Base-by-base conservation (phyloP, 805 yeast genomes). In the Monosporozyma aquatica region DNA sequence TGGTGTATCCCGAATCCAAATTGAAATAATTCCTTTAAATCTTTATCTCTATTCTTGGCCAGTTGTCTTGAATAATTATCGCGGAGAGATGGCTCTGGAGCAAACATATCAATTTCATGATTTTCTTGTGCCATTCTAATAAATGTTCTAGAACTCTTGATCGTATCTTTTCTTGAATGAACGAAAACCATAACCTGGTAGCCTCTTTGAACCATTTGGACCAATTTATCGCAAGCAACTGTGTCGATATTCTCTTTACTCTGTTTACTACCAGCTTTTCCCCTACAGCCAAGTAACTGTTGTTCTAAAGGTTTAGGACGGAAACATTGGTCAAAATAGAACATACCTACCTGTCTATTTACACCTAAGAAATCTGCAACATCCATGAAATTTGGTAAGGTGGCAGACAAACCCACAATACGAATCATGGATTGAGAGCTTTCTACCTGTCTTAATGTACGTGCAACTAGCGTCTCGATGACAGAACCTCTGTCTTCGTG, bases 401-500 rank as follows among this genome's bases (percentile, higher is more conserved):
- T 89, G 2, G 97, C 97, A 13, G 96, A 87, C 35, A 89, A 67
- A 50, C 97, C 97, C 22, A 87, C 78, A n/a, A 90, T 87, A 52
- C 97, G 69, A 48, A 90, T 89, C 89, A 89, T 81, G 40, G 85
- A 80, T 59, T 92, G 99, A 0, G 95, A 76, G 46, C 94, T 78
- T 59, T 92, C 99, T 4, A 92, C 97, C 56, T 89, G 97, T 44
- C 98, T 70, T 46, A 89, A 70, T 0, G 98, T 92, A 64, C 97
- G 76, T 0, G 97, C 95, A 3, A 89, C 96, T 41, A 89, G 68
- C 0, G 97, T 87, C 61, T 92, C 98, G 48, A 92, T 86, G 6
- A 92, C 98, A 7, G 97, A 86, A 53, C 98, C 98, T 68, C 98
- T 77, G 43, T 92, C 98, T 74, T 92, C 98, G 54, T 92, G 97